Evolutionary conservation across 257 asterid species (phyloP).

Genomic region (Phtheirospermum japonicum): DNA sequence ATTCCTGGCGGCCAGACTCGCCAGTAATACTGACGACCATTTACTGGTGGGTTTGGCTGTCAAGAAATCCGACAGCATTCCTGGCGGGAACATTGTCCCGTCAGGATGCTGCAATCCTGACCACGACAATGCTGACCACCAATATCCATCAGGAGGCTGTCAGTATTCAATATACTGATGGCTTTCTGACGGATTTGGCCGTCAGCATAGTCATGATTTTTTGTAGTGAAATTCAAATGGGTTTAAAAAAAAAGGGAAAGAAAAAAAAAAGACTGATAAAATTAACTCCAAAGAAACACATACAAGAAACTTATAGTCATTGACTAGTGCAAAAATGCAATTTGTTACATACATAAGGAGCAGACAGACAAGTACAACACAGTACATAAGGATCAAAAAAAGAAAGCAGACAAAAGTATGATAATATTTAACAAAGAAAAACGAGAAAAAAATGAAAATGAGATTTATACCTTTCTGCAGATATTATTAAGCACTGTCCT

Average conservation of each 20-base stretch:
- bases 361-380: constrained; percentile 19
- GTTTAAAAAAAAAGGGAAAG: not conserved
- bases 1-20: too few species aligned
- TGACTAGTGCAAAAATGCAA: not conserved
- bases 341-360: not conserved
- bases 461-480: constrained; percentile 25
- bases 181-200: too few species aligned
- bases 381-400: not conserved
- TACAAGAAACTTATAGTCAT: not conserved
- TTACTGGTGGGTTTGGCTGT: too few species aligned
- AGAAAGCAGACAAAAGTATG: not conserved
- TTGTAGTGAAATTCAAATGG: not conserved
- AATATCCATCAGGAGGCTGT: too few species aligned
- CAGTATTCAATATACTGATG: too few species aligned
- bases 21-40: too few species aligned
- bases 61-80: too few species aligned
- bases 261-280: constrained; percentile 8
- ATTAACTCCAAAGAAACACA: constrained; percentile 20
- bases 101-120: too few species aligned
- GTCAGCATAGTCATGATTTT: too few species aligned
- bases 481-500: constrained; percentile 8
- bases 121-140: too few species aligned
- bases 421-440: not conserved
- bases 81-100: too few species aligned
- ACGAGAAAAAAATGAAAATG: not conserved